These are phyloP conservation scores for Cairneyella variabilis DNA, from an alignment of 495 filamentous ascomycete genomes.

Conservation along the genomic window DNA sequence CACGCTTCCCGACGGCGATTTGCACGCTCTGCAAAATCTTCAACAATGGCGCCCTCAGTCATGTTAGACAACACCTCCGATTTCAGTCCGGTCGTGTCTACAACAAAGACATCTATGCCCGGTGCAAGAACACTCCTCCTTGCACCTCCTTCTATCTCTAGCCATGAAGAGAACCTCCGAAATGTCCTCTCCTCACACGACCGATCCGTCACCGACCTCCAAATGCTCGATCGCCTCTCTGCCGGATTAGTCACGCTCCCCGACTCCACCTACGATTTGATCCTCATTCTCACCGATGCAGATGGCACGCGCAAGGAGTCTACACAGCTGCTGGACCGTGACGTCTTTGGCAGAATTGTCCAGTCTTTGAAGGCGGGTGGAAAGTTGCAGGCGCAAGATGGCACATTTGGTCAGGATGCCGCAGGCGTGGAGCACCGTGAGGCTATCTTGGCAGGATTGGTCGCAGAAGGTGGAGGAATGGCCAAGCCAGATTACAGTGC, in stretches of 20 bases:
- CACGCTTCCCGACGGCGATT: too few relatives aligned
- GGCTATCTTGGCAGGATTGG: slow-evolving; percentile 78
- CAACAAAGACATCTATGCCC: slow-evolving; percentile 14
- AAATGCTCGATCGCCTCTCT: slow-evolving; percentile 96
- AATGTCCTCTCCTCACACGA: slow-evolving; percentile 54
- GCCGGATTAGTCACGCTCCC: slow-evolving; percentile 79
- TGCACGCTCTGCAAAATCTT: not conserved
- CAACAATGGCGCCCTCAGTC: slow-evolving; percentile 35
- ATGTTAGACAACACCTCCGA: slow-evolving; percentile 38
- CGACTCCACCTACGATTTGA: slow-evolving; percentile 69
- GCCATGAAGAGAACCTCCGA: slow-evolving; percentile 42
- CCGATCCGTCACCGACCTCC: slow-evolving; percentile 75
- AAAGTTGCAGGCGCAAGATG: slow-evolving; percentile 65
- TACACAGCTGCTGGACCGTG: slow-evolving; percentile 53
- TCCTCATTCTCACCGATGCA: slow-evolving; percentile 78
- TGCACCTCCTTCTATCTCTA: slow-evolving; percentile 49
- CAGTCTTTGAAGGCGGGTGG: slow-evolving; percentile 68
- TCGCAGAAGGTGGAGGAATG: slow-evolving; percentile 58
- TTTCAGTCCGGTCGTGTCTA: slow-evolving; percentile 29
- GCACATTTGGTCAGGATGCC: slow-evolving; percentile 42
- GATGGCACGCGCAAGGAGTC: slow-evolving; percentile 60
- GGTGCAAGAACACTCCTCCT: slow-evolving; percentile 45
- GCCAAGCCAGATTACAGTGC: slow-evolving; percentile 66
- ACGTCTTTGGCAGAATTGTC: slow-evolving; percentile 65
- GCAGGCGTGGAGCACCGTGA: slow-evolving; percentile 50